Conservation (phyloP, 371 early-diverging fungal species). For the Chytridium lagenaria region DNA sequence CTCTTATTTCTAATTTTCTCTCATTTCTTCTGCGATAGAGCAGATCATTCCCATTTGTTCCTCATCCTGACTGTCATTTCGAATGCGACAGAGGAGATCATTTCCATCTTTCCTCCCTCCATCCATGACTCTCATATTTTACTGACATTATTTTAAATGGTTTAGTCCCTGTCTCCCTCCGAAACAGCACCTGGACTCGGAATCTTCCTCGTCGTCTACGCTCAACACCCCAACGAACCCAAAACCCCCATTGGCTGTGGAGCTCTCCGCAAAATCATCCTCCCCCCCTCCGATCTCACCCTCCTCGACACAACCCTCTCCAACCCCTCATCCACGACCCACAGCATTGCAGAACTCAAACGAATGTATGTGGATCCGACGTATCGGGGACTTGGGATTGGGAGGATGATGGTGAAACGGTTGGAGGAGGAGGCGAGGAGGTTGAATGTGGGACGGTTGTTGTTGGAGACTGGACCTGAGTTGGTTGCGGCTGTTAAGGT, state of each 20-base stretch:
- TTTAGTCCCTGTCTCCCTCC: neutral
- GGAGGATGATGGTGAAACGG: neutral
- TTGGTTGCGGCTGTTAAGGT: neutral
- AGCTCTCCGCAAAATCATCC: neutral
- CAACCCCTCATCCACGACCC: too few relatives aligned
- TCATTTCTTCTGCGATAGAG: too few relatives aligned
- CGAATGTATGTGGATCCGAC: neutral
- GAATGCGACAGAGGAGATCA: too few relatives aligned
- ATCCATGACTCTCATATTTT: too few relatives aligned
- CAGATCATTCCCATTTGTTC: too few relatives aligned
- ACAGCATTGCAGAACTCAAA: neutral
- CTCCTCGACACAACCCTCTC: neutral
- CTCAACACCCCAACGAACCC: neutral
- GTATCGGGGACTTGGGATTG: conserved; percentile 3
- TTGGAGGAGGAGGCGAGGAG: conserved; percentile 7
- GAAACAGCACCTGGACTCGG: conserved; percentile 1
- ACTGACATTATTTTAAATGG: too few relatives aligned
- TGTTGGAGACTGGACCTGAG: conserved; percentile 1
- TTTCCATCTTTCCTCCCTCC: too few relatives aligned
- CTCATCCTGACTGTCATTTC: too few relatives aligned
- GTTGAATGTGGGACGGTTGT: neutral
- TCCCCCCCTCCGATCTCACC: neutral
- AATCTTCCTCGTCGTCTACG: conserved; percentile 1
- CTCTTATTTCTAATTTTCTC: too few relatives aligned
- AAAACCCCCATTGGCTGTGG: neutral